phyloP scores from a whole-genome alignment of 2,329 filamentous ascomycete genomes.

The Colletotrichum neosansevieriae region DNA sequence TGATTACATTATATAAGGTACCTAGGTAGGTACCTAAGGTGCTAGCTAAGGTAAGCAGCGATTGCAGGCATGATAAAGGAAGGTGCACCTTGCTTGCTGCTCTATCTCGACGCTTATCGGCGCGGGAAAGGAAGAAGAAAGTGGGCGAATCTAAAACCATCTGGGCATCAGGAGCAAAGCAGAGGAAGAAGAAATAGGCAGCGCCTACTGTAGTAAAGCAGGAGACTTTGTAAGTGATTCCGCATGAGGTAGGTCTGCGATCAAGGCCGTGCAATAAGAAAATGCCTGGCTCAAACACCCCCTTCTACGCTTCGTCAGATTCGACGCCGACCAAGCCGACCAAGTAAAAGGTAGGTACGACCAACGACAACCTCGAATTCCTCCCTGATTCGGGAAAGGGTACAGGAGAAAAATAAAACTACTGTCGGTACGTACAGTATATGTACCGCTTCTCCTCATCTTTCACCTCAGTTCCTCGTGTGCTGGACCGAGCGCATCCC shows the following conservation, averaged over 20 bases:
- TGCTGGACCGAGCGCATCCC: conserved; percentile 34
- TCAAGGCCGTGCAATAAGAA: not conserved
- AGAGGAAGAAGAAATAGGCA: conserved; percentile 16
- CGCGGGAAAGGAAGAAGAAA: conserved; percentile 6
- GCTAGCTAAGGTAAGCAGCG: too few relatives aligned
- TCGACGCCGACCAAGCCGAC: not conserved
- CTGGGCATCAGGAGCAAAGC: conserved; percentile 3
- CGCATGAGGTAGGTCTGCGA: not conserved
- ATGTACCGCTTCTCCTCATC: not conserved
- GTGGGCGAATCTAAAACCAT: conserved; percentile 7
- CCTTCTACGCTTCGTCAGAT: conserved; percentile 2
- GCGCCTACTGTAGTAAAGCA: conserved; percentile 4
- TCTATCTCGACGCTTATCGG: not conserved
- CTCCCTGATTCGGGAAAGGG: not conserved
- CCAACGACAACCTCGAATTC: not conserved
- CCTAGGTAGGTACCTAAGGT: too few relatives aligned
- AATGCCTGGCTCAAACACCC: not conserved
- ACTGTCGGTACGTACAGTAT: not conserved
- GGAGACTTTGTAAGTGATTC: not conserved
- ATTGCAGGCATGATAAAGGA: too few relatives aligned
- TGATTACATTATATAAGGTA: too few relatives aligned
- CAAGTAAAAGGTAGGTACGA: not conserved
- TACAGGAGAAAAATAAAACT: not conserved
- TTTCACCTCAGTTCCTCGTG: not conserved
- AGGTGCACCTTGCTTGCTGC: too few relatives aligned